These are phyloP conservation scores for Ramalina intermedia DNA, from an alignment of 495 filamentous ascomycete species.

Conservation along the genomic window DNA sequence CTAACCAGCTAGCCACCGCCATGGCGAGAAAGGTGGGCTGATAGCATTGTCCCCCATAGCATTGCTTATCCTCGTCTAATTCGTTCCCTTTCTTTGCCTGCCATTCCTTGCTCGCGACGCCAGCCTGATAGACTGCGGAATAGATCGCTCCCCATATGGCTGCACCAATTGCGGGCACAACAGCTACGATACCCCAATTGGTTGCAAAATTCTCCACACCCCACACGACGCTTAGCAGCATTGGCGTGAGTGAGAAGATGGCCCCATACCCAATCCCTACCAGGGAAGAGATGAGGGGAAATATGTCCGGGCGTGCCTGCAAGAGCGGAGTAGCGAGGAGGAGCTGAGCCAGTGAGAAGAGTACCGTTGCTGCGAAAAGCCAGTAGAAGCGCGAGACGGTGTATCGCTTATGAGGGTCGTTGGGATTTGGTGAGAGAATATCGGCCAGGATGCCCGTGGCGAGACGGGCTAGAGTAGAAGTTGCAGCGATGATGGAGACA, in stretches of 20 bases:
- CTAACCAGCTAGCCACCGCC: slow-evolving; percentile 61
- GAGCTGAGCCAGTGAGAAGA: slow-evolving; percentile 65
- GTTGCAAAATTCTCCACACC: slow-evolving; percentile 97
- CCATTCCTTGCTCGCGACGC: slow-evolving; percentile 3
- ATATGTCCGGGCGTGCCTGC: slow-evolving; percentile 47
- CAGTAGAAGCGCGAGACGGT: slow-evolving; percentile 66
- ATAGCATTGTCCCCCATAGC: slow-evolving; percentile 68
- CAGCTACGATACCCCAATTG: slow-evolving; percentile 90
- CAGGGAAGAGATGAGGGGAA: slow-evolving; percentile 65
- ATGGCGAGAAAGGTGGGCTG: slow-evolving; percentile 66
- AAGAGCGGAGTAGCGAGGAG: slow-evolving; percentile 58
- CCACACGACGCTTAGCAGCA: slow-evolving; percentile 89
- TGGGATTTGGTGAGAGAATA: slow-evolving; percentile 56
- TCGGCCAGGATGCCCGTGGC: slow-evolving; percentile 77
- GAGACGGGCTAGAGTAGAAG: slow-evolving; percentile 78
- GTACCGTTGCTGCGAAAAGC: slow-evolving; percentile 55
- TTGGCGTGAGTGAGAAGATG: slow-evolving; percentile 75
- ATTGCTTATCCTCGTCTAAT: slow-evolving; percentile 20
- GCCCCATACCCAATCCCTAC: slow-evolving; percentile 88
- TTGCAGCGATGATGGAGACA: slow-evolving; percentile 79
- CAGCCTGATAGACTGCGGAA: slow-evolving; percentile 56
- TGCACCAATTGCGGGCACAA: slow-evolving; percentile 74
- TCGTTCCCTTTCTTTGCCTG: slow-evolving; percentile 12
- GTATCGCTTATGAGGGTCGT: slow-evolving; percentile 9
- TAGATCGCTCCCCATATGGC: slow-evolving; percentile 79